A percentile compares a stretch with the other conserved stretches of the same genome.
phyloP scores from a whole-genome alignment of 1,139 yeast genomes.

The Debaryomyces singareniensis region DNA sequence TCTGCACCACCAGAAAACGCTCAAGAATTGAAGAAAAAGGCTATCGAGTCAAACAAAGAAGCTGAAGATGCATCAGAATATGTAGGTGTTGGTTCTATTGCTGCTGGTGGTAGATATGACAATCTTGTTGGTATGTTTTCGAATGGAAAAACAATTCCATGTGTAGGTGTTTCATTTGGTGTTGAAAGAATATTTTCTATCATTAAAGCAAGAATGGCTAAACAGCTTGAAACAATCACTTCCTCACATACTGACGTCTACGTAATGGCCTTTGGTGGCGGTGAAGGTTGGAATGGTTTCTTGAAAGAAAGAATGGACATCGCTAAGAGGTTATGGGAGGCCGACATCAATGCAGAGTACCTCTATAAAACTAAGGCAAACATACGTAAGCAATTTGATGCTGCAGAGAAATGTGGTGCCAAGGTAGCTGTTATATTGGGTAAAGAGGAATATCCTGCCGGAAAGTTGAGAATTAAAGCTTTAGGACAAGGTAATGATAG shows the following conservation, averaged over 20 bases:
- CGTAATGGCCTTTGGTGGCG: constrained; percentile 98
- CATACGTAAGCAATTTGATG: constrained; percentile 92
- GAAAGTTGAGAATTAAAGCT: constrained; percentile 76
- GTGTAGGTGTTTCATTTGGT: constrained; percentile 96
- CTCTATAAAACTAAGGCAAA: constrained; percentile 89
- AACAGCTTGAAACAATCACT: constrained; percentile 53
- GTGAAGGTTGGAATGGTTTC: constrained; percentile 91
- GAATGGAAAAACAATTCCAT: constrained; percentile 87
- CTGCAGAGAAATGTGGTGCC: constrained; percentile 93
- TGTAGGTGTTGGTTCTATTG: constrained; percentile 97
- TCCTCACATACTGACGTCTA: constrained; percentile 87
- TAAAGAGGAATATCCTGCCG: constrained; percentile 82
- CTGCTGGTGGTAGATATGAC: constrained; percentile 98
- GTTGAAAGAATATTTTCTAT: constrained; percentile 91
- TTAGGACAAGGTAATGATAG: constrained; percentile 85
- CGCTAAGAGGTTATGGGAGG: constrained; percentile 76
- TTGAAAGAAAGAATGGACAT: constrained; percentile 85
- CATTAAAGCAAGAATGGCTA: constrained; percentile 65
- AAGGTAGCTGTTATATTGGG: constrained; percentile 89
- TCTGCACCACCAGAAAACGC: constrained; percentile 91
- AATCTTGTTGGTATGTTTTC: constrained; percentile 95
- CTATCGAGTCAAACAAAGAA: constrained; percentile 32
- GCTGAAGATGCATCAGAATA: constrained; percentile 93
- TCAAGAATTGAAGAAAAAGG: constrained; percentile 52
- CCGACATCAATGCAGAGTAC: constrained; percentile 86